These are phyloP conservation scores for Paracoccidioides brasiliensis DNA, from an alignment of 2,329 filamentous ascomycete species.

Conservation along the genomic window DNA sequence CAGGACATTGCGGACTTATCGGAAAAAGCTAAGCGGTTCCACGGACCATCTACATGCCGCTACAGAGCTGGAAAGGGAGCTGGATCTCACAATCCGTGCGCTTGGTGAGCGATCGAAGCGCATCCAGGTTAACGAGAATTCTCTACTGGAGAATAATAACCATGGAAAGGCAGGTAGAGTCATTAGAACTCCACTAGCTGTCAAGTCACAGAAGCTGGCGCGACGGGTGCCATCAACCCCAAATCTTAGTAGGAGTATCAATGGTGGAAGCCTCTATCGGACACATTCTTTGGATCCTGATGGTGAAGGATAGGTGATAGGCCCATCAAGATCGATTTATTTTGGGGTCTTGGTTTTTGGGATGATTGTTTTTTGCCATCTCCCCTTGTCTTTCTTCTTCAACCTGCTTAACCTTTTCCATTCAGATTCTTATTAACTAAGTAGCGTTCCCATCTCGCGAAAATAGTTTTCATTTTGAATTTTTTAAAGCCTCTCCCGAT, in stretches of 20 bases:
- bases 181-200: conserved; percentile 14
- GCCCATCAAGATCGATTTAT: background rate
- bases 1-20: conserved; percentile 44
- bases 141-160: conserved; percentile 21
- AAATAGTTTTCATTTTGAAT: background rate
- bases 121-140: conserved; percentile 8
- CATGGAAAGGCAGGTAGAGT: conserved; percentile 18
- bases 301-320: conserved; percentile 7
- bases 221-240: conserved; percentile 27
- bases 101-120: conserved; percentile 21
- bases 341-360: background rate
- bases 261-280: conserved; percentile 15
- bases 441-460: no score
- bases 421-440: no score
- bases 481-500: background rate
- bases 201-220: conserved; percentile 17
- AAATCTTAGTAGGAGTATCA: conserved; percentile 17
- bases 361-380: conserved; percentile 1
- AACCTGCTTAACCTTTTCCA: no score
- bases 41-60: conserved; percentile 37
- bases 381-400: background rate
- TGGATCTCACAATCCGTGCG: conserved; percentile 32
- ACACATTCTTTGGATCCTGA: conserved; percentile 24
- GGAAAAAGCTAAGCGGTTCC: conserved; percentile 42
- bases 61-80: conserved; percentile 45